Conservation (phyloP, 441 rosid species). For the Populus hybrid region DNA sequence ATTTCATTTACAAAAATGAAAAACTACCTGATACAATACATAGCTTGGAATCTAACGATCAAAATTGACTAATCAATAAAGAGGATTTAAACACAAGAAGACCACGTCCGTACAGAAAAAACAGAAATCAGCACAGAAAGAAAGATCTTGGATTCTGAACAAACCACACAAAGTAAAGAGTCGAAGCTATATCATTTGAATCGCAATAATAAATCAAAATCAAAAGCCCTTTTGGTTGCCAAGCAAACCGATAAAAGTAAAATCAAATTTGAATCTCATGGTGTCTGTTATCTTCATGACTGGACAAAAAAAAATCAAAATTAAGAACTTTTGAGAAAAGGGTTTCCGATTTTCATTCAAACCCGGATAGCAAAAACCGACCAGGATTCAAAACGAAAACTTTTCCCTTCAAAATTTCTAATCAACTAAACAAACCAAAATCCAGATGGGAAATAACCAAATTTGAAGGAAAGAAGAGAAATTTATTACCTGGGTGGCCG, state of each 20-base stretch:
- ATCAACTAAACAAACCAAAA: slow-evolving; percentile 14
- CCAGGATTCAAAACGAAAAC: slow-evolving; percentile 13
- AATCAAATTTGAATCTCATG: slow-evolving; percentile 5
- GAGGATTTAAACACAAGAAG: slow-evolving; percentile 2
- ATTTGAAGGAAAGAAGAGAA: neutral
- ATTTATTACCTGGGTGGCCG: slow-evolving; percentile 80
- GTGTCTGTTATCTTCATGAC: too few species aligned
- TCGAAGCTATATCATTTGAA: neutral
- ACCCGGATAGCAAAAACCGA: slow-evolving; percentile 3
- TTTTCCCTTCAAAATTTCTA: neutral
- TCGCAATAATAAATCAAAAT: neutral
- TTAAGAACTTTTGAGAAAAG: slow-evolving; percentile 2
- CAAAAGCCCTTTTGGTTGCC: neutral
- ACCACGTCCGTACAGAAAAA: neutral
- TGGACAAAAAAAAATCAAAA: neutral
- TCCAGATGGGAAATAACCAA: neutral
- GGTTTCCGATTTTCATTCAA: slow-evolving; percentile 1
- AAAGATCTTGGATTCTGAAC: slow-evolving; percentile 11
- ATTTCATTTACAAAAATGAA: neutral
- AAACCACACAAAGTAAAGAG: neutral
- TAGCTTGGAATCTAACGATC: too few species aligned
- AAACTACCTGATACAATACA: neutral
- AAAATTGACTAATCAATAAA: neutral
- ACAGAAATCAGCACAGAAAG: neutral
- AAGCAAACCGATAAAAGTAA: slow-evolving; percentile 7